phyloP scores from a whole-genome alignment of 1,139 yeast species.

The Nakaseomyces sp. region DNA sequence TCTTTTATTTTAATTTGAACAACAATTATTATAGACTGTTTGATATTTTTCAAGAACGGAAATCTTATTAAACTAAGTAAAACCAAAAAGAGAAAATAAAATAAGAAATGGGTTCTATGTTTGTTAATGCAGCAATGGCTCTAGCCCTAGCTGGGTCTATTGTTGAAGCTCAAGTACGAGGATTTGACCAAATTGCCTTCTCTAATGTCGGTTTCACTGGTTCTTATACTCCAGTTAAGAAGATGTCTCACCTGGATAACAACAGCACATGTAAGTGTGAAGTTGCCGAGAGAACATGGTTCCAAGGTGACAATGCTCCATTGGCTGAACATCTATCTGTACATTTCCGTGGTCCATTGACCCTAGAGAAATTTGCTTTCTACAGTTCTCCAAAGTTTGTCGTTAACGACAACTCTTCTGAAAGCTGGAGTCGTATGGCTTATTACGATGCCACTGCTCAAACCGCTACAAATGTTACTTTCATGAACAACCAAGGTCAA shows the following conservation, averaged over 20 bases:
- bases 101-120: constrained; percentile 1
- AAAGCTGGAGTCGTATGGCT: constrained; percentile 40
- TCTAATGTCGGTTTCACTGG: constrained; percentile 62
- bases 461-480: constrained; percentile 51
- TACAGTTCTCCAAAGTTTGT: constrained; percentile 38
- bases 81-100: neutral
- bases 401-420: constrained; percentile 24
- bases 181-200: constrained; percentile 41
- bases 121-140: constrained; percentile 1
- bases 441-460: constrained; percentile 36
- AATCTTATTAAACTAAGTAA: neutral
- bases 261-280: constrained; percentile 47
- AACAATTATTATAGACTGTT: neutral
- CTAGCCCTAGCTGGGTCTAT: neutral
- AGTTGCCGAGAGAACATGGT: constrained; percentile 34
- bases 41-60: neutral
- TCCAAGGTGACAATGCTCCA: constrained; percentile 60
- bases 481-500: constrained; percentile 46
- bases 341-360: constrained; percentile 72
- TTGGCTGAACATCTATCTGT: constrained; percentile 64
- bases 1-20: neutral
- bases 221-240: constrained; percentile 50
- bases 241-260: constrained; percentile 38
- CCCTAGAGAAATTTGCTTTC: constrained; percentile 54
- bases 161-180: constrained; percentile 1